Conservation (phyloP, 2,329 filamentous ascomycete species). For the Escovopsis weberi region DNA sequence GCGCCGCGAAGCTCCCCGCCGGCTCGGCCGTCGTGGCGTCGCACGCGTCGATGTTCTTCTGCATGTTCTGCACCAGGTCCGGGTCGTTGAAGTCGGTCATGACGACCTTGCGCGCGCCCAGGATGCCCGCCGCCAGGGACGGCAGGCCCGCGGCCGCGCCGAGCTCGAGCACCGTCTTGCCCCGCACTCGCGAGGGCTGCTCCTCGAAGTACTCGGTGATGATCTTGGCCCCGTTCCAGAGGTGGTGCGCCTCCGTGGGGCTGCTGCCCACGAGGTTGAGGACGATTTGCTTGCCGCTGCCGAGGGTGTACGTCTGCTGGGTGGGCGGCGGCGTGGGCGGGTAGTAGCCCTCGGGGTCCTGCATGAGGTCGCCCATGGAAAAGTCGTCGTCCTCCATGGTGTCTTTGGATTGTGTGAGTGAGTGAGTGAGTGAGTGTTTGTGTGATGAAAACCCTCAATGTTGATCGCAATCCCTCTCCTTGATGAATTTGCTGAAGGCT, state of each 20-base stretch:
- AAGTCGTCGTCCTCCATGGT: conserved; percentile 23
- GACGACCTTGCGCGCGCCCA: conserved; percentile 57
- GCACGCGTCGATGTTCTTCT: conserved; percentile 55
- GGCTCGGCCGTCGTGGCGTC: conserved; percentile 19
- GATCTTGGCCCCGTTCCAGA: conserved; percentile 82
- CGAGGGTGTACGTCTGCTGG: conserved; percentile 54
- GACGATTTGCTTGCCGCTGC: conserved; percentile 47
- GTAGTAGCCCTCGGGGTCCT: conserved; percentile 70
- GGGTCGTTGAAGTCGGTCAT: conserved; percentile 82
- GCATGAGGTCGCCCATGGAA: conserved; percentile 45
- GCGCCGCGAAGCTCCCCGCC: conserved; percentile 15
- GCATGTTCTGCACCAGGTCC: conserved; percentile 69
- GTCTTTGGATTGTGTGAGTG: neutral
- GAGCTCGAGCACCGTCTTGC: conserved; percentile 68
- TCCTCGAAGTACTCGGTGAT: conserved; percentile 66
- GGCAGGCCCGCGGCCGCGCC: conserved; percentile 81
- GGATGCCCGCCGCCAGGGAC: conserved; percentile 59
- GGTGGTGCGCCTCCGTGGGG: conserved; percentile 75
- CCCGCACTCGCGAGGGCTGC: conserved; percentile 45
- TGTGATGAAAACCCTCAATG: no score
- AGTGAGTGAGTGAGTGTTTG: neutral
- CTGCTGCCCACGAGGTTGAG: conserved; percentile 77
- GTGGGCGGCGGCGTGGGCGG: conserved; percentile 64
- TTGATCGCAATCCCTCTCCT: no score
- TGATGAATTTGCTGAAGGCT: no score